Conservation (phyloP, 306 rosid species). For the Luffa acutangula region DNA sequence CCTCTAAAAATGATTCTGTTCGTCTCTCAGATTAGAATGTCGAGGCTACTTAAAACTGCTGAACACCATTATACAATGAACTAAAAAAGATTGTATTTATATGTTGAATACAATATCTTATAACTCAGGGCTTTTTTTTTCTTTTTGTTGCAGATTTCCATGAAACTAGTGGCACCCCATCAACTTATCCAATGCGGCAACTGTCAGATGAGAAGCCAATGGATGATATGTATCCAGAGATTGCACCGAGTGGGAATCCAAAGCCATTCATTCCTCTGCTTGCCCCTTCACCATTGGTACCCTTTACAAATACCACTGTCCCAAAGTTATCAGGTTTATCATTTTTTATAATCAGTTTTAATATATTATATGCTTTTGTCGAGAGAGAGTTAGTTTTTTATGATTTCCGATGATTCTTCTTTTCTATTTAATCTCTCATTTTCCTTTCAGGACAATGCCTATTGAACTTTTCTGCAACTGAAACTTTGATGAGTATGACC, state of each 20-base stretch:
- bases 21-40: neutral
- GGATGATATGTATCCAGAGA: conserved; percentile 41
- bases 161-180: conserved; percentile 27
- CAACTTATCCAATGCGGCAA: conserved; percentile 20
- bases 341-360: neutral
- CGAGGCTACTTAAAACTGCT: neutral
- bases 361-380: neutral
- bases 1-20: neutral
- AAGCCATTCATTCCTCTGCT: conserved; percentile 83
- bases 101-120: neutral
- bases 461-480: conserved; percentile 66
- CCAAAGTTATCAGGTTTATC: conserved; percentile 79
- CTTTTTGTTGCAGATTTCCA: conserved; percentile 31
- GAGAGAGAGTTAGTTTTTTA: neutral
- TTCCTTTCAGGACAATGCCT: conserved; percentile 55
- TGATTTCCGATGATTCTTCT: neutral
- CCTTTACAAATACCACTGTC: conserved; percentile 59
- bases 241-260: conserved; percentile 61
- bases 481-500: conserved; percentile 60
- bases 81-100: neutral
- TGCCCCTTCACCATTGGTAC: conserved; percentile 86
- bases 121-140: neutral
- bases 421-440: neutral
- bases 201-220: conserved; percentile 19
- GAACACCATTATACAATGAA: neutral